Evolutionary conservation across 768 basidiomycete species (phyloP).

Genomic region (Phaeotremella fagi): DNA sequence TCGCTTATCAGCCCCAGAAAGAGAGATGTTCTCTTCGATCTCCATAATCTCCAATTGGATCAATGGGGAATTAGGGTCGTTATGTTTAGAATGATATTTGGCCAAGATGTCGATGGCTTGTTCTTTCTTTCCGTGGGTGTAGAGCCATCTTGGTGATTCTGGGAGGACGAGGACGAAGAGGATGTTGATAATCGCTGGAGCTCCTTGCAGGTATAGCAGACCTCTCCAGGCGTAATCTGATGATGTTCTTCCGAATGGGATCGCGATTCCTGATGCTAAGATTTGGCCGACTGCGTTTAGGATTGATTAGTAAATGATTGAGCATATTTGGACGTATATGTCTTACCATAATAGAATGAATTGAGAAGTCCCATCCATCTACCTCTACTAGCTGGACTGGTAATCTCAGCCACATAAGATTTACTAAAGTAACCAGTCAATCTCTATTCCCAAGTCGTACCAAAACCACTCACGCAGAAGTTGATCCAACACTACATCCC

Average conservation of each 20-base stretch:
- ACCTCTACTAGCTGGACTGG: conserved; percentile 54
- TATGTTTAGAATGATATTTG: conserved; percentile 53
- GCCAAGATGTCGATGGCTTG: conserved; percentile 54
- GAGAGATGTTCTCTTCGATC: conserved; percentile 55
- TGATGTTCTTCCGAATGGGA: conserved; percentile 53
- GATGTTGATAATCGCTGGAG: conserved; percentile 55
- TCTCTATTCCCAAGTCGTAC: no score
- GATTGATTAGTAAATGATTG: no score
- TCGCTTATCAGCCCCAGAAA: conserved; percentile 49
- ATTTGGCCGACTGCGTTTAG: conserved; percentile 57
- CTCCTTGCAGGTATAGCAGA: conserved; percentile 55
- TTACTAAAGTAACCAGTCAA: conserved; percentile 1
- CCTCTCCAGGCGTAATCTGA: conserved; percentile 55
- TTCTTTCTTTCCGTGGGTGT: conserved; percentile 53
- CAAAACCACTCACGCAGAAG: conserved; percentile 54
- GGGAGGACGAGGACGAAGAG: conserved; percentile 54
- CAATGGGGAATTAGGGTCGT: conserved; percentile 54
- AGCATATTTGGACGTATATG: no score
- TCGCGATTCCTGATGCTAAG: conserved; percentile 58
- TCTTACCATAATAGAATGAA: conserved; percentile 55
- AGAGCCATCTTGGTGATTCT: conserved; percentile 54
- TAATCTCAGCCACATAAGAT: conserved; percentile 48
- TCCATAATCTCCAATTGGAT: conserved; percentile 57
- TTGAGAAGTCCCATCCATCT: conserved; percentile 57
- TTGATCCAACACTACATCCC: conserved; percentile 26